A percentile compares a stretch with the other conserved stretches of the same genome.
These are phyloP conservation scores for Trichoderma endophyticum DNA, from an alignment of 2,329 filamentous ascomycete genomes.

Conservation along the genomic window DNA sequence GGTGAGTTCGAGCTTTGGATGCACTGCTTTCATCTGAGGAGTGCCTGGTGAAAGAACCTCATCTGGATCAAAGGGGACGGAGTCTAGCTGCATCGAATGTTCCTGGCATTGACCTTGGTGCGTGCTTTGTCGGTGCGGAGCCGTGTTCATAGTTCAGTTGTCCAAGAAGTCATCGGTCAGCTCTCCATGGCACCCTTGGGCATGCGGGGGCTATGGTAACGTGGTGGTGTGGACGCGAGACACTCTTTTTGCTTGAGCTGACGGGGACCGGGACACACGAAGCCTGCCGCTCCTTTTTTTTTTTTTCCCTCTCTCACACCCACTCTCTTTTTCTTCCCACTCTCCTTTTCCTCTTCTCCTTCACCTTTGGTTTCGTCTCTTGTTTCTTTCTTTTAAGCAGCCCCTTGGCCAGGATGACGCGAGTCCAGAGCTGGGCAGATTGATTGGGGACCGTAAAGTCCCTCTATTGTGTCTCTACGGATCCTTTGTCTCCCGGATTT, in stretches of 20 bases:
- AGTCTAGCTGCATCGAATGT: conserved; percentile 10
- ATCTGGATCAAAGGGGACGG: conserved; percentile 42
- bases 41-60: conserved; percentile 41
- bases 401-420: conserved; percentile 1
- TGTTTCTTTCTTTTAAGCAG: background rate
- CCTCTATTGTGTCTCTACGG: conserved; percentile 15
- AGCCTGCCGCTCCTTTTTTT: background rate
- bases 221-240: conserved; percentile 2
- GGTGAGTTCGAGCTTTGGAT: conserved; percentile 32
- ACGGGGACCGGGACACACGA: background rate
- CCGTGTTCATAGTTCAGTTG: conserved; percentile 19
- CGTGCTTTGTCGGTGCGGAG: conserved; percentile 10
- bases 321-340: background rate
- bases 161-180: conserved; percentile 13
- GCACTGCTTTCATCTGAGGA: conserved; percentile 38
- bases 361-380: background rate
- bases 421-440: background rate
- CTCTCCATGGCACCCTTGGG: conserved; percentile 19
- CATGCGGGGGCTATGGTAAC: conserved; percentile 5
- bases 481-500: background rate
- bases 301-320: background rate
- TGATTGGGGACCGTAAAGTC: conserved; percentile 7
- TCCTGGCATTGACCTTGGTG: conserved; percentile 13
- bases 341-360: background rate
- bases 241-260: background rate